A percentile compares a stretch with the other conserved stretches of the same genome.
Evolutionary conservation across 2,329 filamentous ascomycete species (phyloP).

Genomic region (Aspergillus uvarum): DNA sequence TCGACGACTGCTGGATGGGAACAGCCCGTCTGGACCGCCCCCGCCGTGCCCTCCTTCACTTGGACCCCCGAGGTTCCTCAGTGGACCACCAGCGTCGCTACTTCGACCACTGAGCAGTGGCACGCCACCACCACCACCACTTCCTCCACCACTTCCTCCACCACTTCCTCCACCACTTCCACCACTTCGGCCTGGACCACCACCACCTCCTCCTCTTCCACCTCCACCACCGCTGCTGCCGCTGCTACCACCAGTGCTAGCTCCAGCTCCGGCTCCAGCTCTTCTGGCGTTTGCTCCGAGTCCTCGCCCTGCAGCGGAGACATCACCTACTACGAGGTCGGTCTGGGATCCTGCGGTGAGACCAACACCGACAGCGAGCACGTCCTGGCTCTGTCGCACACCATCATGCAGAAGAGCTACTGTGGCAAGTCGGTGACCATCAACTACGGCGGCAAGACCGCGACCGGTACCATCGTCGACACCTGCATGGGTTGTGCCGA

Average conservation of each 20-base stretch:
- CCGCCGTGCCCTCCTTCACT: slow-evolving; percentile 15
- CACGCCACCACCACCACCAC: not conserved
- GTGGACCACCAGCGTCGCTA: not conserved
- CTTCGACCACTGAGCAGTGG: not conserved
- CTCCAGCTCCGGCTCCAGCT: slow-evolving; percentile 16
- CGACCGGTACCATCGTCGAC: slow-evolving; percentile 64
- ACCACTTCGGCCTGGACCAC: slow-evolving; percentile 7
- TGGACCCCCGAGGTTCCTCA: slow-evolving; percentile 16
- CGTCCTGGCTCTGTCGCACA: slow-evolving; percentile 68
- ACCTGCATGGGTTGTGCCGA: slow-evolving; percentile 70
- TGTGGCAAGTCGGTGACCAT: slow-evolving; percentile 71
- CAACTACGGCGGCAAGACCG: slow-evolving; percentile 57
- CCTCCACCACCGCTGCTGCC: not conserved
- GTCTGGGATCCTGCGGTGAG: slow-evolving; percentile 62
- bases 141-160: too few species aligned
- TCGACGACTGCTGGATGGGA: not conserved
- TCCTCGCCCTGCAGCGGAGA: slow-evolving; percentile 53
- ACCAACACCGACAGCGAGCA: slow-evolving; percentile 60
- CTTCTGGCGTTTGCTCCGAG: slow-evolving; percentile 28
- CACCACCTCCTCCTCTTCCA: slow-evolving; percentile 4
- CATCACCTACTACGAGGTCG: slow-evolving; percentile 72
- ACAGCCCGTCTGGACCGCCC: slow-evolving; percentile 5
- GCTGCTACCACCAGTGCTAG: not conserved
- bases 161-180: slow-evolving; percentile 3
- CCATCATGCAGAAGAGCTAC: slow-evolving; percentile 67